A percentile compares a stretch with the other conserved stretches of the same genome.
phyloP scores from a whole-genome alignment of 768 basidiomycete species.

The Mycena vitilis region DNA sequence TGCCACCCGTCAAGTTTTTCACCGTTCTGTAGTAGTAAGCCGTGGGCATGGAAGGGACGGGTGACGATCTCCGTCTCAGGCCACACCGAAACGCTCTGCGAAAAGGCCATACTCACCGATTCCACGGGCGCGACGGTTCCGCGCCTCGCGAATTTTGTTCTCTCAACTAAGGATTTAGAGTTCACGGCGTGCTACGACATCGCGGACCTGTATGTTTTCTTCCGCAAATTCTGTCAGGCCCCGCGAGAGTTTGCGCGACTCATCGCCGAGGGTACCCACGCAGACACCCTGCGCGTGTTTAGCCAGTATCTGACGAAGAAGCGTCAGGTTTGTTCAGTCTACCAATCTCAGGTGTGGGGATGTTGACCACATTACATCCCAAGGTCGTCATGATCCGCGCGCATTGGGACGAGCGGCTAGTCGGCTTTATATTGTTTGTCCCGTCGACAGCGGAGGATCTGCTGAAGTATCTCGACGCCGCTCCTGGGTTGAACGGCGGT shows the following conservation, averaged over 20 bases:
- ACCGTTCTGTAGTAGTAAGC: background rate
- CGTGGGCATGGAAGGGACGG: conserved; percentile 19
- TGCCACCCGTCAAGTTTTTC: background rate
- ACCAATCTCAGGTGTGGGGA: background rate
- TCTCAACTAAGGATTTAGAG: background rate
- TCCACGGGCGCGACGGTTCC: background rate
- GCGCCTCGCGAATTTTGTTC: conserved; percentile 1
- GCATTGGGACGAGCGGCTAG: background rate
- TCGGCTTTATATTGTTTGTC: conserved; percentile 10
- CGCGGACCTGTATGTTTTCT: background rate
- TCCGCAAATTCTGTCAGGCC: conserved; percentile 3
- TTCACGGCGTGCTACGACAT: background rate
- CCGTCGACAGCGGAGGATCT: background rate
- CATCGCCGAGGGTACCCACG: background rate
- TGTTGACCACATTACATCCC: background rate
- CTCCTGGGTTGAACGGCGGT: background rate
- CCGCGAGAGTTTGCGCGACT: conserved; percentile 26
- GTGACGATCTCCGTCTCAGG: conserved; percentile 1
- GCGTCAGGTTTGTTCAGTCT: conserved; percentile 4
- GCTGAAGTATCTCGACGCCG: background rate
- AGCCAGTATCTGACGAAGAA: background rate
- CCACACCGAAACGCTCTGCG: background rate
- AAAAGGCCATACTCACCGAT: conserved; percentile 7
- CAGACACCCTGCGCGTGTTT: background rate
- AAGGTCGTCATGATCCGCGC: background rate